Evolutionary conservation across 768 basidiomycete species (phyloP).

Genomic region (Hericium alpestre): DNA sequence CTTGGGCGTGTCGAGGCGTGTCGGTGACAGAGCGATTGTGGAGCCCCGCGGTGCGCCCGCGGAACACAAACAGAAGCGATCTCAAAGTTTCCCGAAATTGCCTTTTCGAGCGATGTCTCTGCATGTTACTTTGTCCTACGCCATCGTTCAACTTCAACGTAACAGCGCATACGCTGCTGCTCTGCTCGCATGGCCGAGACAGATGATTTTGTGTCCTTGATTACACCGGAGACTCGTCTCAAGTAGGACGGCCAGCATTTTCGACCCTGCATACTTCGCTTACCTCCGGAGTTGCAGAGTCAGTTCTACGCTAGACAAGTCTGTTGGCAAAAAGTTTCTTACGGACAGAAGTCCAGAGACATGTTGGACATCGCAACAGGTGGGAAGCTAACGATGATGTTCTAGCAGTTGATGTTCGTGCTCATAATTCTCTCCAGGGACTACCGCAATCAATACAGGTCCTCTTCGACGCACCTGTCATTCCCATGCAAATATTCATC

Average conservation of each 20-base stretch:
- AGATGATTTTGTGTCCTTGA: conserved; percentile 1
- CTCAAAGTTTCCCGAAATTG: not conserved
- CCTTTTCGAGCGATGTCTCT: not conserved
- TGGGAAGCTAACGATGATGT: conserved; percentile 16
- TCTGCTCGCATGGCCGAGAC: not conserved
- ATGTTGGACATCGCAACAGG: conserved; percentile 80
- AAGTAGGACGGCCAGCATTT: conserved; percentile 2
- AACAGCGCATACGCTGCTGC: too few relatives aligned
- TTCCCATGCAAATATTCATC: conserved; percentile 45
- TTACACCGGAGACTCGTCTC: conserved; percentile 12
- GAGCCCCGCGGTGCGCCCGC: not conserved
- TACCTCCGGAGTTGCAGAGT: conserved; percentile 37
- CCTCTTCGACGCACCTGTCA: conserved; percentile 38
- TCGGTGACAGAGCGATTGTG: not conserved
- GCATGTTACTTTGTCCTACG: not conserved
- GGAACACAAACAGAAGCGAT: not conserved
- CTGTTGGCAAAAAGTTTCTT: conserved; percentile 58
- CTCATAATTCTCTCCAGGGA: conserved; percentile 34
- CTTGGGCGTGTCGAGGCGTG: too few relatives aligned
- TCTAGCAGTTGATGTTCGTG: not conserved
- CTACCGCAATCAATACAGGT: conserved; percentile 67
- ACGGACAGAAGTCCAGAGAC: conserved; percentile 66
- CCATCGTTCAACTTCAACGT: too few relatives aligned
- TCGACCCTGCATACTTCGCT: not conserved
- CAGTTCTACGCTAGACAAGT: conserved; percentile 70